Evolutionary conservation across 2,329 filamentous ascomycete species (phyloP).

Genomic region (Fragosphaeria purpurea): DNA sequence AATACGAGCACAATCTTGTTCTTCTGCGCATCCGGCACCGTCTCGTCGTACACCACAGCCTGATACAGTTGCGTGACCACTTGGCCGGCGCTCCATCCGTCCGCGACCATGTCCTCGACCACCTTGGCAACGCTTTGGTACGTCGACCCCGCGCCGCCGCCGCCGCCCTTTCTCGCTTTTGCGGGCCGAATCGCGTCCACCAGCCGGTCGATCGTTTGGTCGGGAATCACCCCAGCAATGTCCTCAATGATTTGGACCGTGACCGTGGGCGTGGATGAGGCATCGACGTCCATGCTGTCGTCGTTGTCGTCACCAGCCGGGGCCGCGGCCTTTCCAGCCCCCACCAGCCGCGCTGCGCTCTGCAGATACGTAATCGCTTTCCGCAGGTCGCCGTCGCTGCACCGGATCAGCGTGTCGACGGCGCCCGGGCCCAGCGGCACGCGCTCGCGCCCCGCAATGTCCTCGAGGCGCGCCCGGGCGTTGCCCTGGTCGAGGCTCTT

Average conservation of each 20-base stretch:
- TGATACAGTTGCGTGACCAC: conserved; percentile 75
- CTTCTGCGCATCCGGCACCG: conserved; percentile 75
- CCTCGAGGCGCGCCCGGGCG: conserved; percentile 64
- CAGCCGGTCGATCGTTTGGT: conserved; percentile 58
- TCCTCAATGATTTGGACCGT: conserved; percentile 80
- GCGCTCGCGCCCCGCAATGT: conserved; percentile 73
- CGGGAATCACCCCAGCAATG: conserved; percentile 89
- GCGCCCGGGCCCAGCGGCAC: conserved; percentile 70
- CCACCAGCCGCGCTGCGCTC: conserved; percentile 81
- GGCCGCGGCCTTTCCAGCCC: conserved; percentile 32
- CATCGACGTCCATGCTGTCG: conserved; percentile 52
- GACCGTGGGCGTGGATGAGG: conserved; percentile 39
- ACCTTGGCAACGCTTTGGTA: conserved; percentile 69
- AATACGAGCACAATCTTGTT: conserved; percentile 83
- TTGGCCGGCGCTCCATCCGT: conserved; percentile 93
- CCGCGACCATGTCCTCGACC: conserved; percentile 84
- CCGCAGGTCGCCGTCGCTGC: conserved; percentile 86
- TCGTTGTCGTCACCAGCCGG: conserved; percentile 24
- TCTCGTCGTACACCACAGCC: conserved; percentile 71
- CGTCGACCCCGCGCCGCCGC: conserved; percentile 44
- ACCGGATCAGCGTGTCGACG: conserved; percentile 72
- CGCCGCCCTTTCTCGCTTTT: background rate
- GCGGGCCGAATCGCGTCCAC: conserved; percentile 66
- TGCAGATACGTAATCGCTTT: conserved; percentile 96
- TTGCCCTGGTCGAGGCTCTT: conserved; percentile 87